A percentile compares a stretch with the other conserved stretches of the same genome.
Evolutionary conservation across 2,329 filamentous ascomycete genomes (phyloP).

Genomic region (Fusarium sp.): DNA sequence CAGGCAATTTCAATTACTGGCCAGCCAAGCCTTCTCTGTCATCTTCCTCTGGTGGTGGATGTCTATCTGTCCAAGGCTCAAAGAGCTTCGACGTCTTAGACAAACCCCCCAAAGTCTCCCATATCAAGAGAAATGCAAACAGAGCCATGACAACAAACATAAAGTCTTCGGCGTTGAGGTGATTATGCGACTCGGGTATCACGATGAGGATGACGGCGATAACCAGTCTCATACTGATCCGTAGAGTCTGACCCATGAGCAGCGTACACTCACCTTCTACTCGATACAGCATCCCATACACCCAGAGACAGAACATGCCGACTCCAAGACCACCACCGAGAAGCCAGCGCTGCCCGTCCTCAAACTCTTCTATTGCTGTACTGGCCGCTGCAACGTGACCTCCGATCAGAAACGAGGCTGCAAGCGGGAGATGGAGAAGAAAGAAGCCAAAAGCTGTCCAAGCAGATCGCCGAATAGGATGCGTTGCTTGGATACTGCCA

Average conservation of each 20-base stretch:
- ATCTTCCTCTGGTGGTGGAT: conserved; percentile 45
- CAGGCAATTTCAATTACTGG: not conserved
- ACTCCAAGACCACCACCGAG: conserved; percentile 59
- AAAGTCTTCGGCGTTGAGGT: conserved; percentile 49
- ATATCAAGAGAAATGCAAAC: conserved; percentile 55
- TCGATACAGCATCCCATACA: conserved; percentile 55
- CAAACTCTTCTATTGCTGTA: conserved; percentile 53
- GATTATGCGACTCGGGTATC: conserved; percentile 51
- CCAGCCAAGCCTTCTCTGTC: conserved; percentile 31
- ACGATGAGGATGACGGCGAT: conserved; percentile 49
- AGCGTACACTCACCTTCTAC: conserved; percentile 52
- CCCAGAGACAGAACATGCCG: conserved; percentile 58
- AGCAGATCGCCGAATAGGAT: conserved; percentile 58
- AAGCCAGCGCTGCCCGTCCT: conserved; percentile 58
- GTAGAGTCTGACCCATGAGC: conserved; percentile 49
- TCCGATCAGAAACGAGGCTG: conserved; percentile 59
- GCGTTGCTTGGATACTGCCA: conserved; percentile 55
- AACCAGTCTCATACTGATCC: conserved; percentile 51
- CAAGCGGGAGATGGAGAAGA: conserved; percentile 57
- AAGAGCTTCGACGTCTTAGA: conserved; percentile 47
- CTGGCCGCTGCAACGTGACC: conserved; percentile 59
- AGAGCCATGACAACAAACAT: conserved; percentile 57
- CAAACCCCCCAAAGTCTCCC: conserved; percentile 56
- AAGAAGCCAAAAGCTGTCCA: conserved; percentile 59
- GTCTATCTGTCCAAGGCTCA: conserved; percentile 49